Evolutionary conservation across 768 basidiomycete species (phyloP).

Genomic region (Lepiota subincarnata): DNA sequence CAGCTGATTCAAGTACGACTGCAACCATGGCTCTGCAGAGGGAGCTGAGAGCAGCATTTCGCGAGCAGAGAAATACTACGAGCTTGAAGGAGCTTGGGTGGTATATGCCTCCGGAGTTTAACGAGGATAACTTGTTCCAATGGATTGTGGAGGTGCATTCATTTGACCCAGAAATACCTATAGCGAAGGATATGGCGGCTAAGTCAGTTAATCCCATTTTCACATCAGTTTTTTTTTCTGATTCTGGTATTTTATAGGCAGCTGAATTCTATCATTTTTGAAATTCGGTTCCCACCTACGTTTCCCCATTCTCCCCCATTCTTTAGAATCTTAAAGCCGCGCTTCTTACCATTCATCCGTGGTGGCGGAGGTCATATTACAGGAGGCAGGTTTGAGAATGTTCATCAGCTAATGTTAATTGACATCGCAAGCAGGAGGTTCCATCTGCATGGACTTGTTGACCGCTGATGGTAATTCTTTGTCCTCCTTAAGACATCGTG

Average conservation of each 20-base stretch:
- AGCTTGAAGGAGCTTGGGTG: constrained; percentile 59
- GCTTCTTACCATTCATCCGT: constrained; percentile 65
- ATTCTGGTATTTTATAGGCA: constrained; percentile 28
- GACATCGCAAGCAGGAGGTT: constrained; percentile 44
- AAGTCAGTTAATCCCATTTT: constrained; percentile 29
- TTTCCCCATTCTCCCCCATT: constrained; percentile 73
- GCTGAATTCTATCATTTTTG: constrained; percentile 65
- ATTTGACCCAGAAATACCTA: constrained; percentile 55
- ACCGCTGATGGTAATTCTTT: constrained; percentile 50
- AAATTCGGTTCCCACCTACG: constrained; percentile 62
- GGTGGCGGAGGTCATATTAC: constrained; percentile 73
- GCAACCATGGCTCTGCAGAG: constrained; percentile 56
- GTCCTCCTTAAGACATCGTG: background rate
- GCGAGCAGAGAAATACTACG: constrained; percentile 46
- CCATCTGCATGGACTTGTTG: constrained; percentile 72
- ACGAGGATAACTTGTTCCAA: constrained; percentile 65
- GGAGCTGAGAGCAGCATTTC: constrained; percentile 60
- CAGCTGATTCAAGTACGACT: constrained; percentile 46
- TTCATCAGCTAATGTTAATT: background rate
- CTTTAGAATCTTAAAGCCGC: constrained; percentile 70
- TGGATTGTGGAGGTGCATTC: constrained; percentile 76
- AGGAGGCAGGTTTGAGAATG: constrained; percentile 36
- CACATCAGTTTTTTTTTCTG: background rate
- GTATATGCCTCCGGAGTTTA: constrained; percentile 64
- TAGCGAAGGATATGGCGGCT: constrained; percentile 54